Conservation (phyloP, 305 asterid species). For the Fraxinus baroniana region DNA sequence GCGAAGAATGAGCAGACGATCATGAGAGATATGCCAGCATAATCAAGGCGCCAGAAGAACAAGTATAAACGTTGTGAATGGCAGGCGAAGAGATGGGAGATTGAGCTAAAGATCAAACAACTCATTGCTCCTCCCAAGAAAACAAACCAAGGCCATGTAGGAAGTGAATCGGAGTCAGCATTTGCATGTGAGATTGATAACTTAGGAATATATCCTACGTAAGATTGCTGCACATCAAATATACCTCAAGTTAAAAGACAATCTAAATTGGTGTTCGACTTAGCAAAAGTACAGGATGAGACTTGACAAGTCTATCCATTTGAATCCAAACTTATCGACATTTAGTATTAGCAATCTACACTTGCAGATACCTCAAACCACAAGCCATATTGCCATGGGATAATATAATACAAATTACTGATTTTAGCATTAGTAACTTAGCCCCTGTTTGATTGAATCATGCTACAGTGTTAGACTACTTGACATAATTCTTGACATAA, state of each 20-base stretch:
- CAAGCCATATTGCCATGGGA: not conserved
- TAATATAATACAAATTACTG: no score
- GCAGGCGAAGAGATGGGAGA: slow-evolving; percentile 80
- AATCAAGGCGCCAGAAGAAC: slow-evolving; percentile 90
- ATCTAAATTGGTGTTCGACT: not conserved
- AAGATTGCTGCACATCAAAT: slow-evolving; percentile 46
- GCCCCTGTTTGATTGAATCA: no score
- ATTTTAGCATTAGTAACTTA: no score
- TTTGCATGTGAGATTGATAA: slow-evolving; percentile 36
- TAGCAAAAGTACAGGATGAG: not conserved
- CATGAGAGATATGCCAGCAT: slow-evolving; percentile 76
- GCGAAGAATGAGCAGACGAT: slow-evolving; percentile 75
- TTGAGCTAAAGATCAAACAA: slow-evolving; percentile 61
- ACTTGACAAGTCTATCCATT: not conserved
- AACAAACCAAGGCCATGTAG: slow-evolving; percentile 83
- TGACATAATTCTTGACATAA: no score
- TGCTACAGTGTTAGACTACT: no score
- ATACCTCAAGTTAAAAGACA: not conserved
- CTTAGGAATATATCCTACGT: slow-evolving; percentile 36
- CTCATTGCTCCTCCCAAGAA: slow-evolving; percentile 76
- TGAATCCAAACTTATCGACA: not conserved
- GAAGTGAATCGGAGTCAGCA: slow-evolving; percentile 33
- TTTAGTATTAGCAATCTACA: not conserved
- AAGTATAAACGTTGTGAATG: slow-evolving; percentile 59
- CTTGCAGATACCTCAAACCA: not conserved